A percentile compares a stretch with the other conserved stretches of the same genome.
phyloP scores from a whole-genome alignment of 2,329 filamentous ascomycete species.

The Sclerotiophoma versabilis region DNA sequence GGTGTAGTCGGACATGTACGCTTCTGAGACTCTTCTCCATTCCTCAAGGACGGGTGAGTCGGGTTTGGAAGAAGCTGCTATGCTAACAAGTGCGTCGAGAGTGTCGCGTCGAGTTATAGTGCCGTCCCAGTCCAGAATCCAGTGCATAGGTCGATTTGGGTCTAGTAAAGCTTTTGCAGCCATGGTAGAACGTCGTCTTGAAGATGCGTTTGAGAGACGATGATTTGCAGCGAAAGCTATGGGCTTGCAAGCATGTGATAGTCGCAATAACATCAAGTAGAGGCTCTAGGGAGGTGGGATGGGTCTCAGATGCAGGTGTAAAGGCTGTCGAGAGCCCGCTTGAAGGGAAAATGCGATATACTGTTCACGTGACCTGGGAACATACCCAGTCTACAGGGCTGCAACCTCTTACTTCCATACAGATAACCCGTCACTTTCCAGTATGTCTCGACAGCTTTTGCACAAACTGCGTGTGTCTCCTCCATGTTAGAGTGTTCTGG shows the following conservation, averaged over 20 bases:
- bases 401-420: background rate
- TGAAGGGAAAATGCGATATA: background rate
- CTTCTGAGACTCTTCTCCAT: constrained; percentile 51
- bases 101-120: constrained; percentile 57
- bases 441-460: background rate
- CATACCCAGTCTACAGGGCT: background rate
- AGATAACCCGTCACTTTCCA: background rate
- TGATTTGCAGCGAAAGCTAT: too few relatives aligned
- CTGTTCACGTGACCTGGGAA: constrained; percentile 3
- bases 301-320: background rate
- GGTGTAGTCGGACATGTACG: constrained; percentile 53
- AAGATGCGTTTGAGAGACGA: background rate
- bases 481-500: background rate
- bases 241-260: background rate
- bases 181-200: constrained; percentile 19
- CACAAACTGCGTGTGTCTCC: background rate
- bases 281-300: background rate
- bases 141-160: constrained; percentile 34
- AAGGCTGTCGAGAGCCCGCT: background rate
- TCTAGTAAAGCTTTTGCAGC: constrained; percentile 6
- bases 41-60: constrained; percentile 25
- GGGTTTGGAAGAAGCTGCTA: constrained; percentile 43
- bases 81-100: constrained; percentile 51
- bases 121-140: constrained; percentile 58
- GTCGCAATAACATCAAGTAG: background rate